phyloP scores from a whole-genome alignment of 306 rosid genomes.

The Dicorynia guianensis region DNA sequence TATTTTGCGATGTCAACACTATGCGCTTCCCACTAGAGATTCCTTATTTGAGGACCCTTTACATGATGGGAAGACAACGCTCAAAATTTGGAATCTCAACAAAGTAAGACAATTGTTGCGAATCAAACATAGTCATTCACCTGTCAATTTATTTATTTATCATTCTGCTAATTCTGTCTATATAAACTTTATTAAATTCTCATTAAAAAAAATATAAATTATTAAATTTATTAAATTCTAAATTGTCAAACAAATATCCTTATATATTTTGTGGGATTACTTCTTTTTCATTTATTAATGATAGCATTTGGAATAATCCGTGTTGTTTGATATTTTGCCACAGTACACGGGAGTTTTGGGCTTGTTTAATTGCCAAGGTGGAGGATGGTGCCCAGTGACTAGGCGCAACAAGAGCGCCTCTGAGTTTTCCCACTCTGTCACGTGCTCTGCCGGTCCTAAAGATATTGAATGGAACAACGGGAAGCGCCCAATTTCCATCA shows the following conservation, averaged over 20 bases:
- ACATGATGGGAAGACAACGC: slow-evolving; percentile 81
- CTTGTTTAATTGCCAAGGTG: slow-evolving; percentile 82
- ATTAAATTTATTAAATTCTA: no score
- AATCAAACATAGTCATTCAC: no score
- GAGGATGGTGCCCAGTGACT: slow-evolving; percentile 73
- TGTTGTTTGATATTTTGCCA: not conserved
- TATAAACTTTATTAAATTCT: no score
- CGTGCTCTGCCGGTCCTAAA: slow-evolving; percentile 59
- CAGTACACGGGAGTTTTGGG: slow-evolving; percentile 77
- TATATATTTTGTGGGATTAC: no score
- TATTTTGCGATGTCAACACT: slow-evolving; percentile 71
- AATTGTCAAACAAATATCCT: no score
- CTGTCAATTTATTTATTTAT: no score
- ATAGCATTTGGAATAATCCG: no score
- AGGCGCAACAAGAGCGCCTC: slow-evolving; percentile 62
- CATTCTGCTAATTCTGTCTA: no score
- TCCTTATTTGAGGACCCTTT: slow-evolving; percentile 74
- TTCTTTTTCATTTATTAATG: slow-evolving; percentile 2
- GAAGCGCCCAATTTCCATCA: slow-evolving; percentile 46
- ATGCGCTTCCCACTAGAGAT: slow-evolving; percentile 83
- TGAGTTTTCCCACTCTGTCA: slow-evolving; percentile 49
- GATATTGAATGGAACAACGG: slow-evolving; percentile 72
- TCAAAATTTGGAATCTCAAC: slow-evolving; percentile 87
- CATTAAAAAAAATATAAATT: no score
- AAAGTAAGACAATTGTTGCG: slow-evolving; percentile 49